Percentiles rank a stretch among this genome's conserved stretches.
Conservation (phyloP, 306 rosid species). For the Quercus agrifolia region DNA sequence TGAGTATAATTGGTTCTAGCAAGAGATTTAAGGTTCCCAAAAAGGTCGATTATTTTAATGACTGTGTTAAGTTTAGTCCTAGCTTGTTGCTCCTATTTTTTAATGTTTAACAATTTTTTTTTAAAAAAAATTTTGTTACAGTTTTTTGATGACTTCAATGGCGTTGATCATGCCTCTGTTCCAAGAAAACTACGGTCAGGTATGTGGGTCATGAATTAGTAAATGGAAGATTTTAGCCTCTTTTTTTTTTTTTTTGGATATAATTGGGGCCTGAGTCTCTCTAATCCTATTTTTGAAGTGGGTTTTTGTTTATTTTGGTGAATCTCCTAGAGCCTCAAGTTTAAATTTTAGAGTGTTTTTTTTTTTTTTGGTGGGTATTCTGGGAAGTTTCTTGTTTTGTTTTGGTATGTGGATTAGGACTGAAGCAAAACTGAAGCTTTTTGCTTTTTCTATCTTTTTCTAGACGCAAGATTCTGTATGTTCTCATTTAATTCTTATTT, state of each 20-base stretch:
- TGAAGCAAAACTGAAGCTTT: slow-evolving; percentile 39
- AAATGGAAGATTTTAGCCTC: slow-evolving; percentile 1
- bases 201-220: slow-evolving; percentile 22
- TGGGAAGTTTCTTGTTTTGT: background rate
- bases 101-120: background rate
- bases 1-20: slow-evolving; percentile 15
- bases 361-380: slow-evolving; percentile 8
- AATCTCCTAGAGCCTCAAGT: background rate
- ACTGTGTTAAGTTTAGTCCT: background rate
- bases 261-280: background rate
- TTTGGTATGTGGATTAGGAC: slow-evolving; percentile 26
- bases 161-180: slow-evolving; percentile 59
- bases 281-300: background rate
- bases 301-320: background rate
- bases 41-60: slow-evolving; percentile 30
- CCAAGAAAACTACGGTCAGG: slow-evolving; percentile 83
- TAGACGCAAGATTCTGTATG: slow-evolving; percentile 26
- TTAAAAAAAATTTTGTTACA: slow-evolving; percentile 11
- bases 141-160: slow-evolving; percentile 47
- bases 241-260: background rate
- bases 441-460: slow-evolving; percentile 36
- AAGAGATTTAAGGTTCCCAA: slow-evolving; percentile 45
- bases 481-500: slow-evolving; percentile 15
- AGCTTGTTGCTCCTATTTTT: no score
- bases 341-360: background rate